These are phyloP conservation scores for Phytopythium aichiense DNA, from an alignment of 352 stramenopile species.

Conservation along the genomic window DNA sequence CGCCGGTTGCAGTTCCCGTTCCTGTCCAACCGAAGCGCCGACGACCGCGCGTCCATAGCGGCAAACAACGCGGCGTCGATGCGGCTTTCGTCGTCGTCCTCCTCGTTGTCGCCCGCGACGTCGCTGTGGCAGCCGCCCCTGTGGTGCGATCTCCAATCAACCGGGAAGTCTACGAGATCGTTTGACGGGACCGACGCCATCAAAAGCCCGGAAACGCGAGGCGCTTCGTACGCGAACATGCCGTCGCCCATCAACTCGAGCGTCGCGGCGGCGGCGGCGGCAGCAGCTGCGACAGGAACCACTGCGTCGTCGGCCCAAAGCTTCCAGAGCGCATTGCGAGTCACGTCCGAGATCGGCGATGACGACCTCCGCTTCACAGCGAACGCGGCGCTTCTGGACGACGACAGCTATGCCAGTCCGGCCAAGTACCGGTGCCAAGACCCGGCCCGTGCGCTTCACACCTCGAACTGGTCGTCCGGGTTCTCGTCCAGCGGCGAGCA, in stretches of 20 bases:
- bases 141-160: background rate
- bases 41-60: background rate
- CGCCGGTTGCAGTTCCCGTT: background rate
- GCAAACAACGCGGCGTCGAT: background rate
- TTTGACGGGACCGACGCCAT: background rate
- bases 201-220: constrained; percentile 2
- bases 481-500: background rate
- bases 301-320: background rate
- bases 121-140: background rate
- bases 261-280: background rate
- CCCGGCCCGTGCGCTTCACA: background rate
- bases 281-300: background rate
- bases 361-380: constrained; percentile 4
- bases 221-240: constrained; percentile 2
- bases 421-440: background rate
- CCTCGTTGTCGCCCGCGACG: constrained; percentile 3
- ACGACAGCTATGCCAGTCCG: constrained; percentile 1
- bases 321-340: constrained; percentile 6
- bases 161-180: background rate
- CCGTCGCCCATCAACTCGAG: constrained; percentile 1
- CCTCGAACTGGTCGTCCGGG: constrained; percentile 2
- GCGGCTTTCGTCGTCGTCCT: background rate
- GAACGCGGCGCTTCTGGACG: background rate
- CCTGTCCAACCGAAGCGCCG: background rate
- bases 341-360: constrained; percentile 2